Percentiles rank a stretch among this genome's conserved stretches.
Conservation (phyloP, 192 early-diverging fungal species). For the Backusella psychrophila region DNA sequence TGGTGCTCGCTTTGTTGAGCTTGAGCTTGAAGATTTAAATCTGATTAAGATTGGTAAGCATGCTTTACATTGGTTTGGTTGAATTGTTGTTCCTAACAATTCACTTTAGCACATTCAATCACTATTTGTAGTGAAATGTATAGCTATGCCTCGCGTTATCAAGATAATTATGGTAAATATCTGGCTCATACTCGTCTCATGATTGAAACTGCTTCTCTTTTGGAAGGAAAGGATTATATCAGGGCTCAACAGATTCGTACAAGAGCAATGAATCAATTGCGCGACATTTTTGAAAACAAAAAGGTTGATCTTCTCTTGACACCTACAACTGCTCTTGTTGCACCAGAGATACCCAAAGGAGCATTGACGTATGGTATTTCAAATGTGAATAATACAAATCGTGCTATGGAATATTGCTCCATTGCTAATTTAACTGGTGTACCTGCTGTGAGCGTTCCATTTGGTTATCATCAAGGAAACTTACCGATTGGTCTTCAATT, state of each 20-base stretch:
- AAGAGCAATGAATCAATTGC: conserved; percentile 50
- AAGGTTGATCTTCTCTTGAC: conserved; percentile 63
- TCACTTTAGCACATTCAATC: conserved; percentile 52
- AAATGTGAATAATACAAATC: conserved; percentile 49
- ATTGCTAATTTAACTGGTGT: conserved; percentile 66
- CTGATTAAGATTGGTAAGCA: background rate
- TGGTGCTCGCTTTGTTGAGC: conserved; percentile 5
- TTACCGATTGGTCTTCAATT: conserved; percentile 70
- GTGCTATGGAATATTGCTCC: conserved; percentile 58
- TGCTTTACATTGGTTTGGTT: background rate
- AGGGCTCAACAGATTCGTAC: conserved; percentile 52
- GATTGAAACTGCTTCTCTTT: conserved; percentile 30
- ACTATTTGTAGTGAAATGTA: conserved; percentile 64
- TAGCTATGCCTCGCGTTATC: conserved; percentile 29
- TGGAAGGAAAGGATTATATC: conserved; percentile 47
- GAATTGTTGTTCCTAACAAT: background rate
- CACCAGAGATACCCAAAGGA: conserved; percentile 48
- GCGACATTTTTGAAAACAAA: conserved; percentile 40
- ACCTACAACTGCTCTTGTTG: conserved; percentile 54
- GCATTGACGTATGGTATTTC: conserved; percentile 47
- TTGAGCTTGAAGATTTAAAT: conserved; percentile 2
- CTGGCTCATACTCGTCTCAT: conserved; percentile 45
- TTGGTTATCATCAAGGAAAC: conserved; percentile 51
- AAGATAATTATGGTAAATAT: conserved; percentile 28
- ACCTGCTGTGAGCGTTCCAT: conserved; percentile 60